Evolutionary conservation across 768 basidiomycete species (phyloP).

Genomic region (Leccinum subtestaceum): DNA sequence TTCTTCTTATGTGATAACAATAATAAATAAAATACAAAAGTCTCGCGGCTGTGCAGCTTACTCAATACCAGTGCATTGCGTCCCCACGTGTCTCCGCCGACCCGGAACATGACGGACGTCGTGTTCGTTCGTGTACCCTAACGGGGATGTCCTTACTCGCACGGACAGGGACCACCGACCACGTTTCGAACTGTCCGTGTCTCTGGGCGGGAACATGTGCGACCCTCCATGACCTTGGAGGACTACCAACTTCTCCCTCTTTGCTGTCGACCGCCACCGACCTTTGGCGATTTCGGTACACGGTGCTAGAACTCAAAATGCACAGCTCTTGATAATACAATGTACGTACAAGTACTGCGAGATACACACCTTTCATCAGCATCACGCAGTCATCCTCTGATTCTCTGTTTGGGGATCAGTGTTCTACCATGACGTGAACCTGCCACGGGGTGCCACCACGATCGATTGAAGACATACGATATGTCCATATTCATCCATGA

Average conservation of each 20-base stretch:
- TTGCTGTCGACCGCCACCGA: not conserved
- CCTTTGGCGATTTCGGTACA: not conserved
- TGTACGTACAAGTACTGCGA: not conserved
- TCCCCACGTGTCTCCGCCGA: not conserved
- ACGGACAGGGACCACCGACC: not conserved
- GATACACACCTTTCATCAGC: not conserved
- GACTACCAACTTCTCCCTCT: not conserved
- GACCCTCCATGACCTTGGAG: not conserved
- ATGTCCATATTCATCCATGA: not conserved
- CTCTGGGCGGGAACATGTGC: not conserved
- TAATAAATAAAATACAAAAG: not conserved
- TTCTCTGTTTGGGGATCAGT: not conserved
- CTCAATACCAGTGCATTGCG: not conserved
- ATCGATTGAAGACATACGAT: not conserved
- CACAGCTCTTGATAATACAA: not conserved
- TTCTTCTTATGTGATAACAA: not conserved
- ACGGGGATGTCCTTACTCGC: not conserved
- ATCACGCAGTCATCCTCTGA: not conserved
- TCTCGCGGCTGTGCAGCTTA: not conserved
- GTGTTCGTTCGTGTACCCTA: not conserved
- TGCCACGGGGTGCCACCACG: not conserved
- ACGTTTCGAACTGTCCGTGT: not conserved
- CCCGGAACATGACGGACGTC: not conserved
- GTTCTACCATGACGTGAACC: not conserved
- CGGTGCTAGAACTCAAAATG: not conserved